Conservation (phyloP, 495 filamentous ascomycete species). For the Delitschia confertaspora region DNA sequence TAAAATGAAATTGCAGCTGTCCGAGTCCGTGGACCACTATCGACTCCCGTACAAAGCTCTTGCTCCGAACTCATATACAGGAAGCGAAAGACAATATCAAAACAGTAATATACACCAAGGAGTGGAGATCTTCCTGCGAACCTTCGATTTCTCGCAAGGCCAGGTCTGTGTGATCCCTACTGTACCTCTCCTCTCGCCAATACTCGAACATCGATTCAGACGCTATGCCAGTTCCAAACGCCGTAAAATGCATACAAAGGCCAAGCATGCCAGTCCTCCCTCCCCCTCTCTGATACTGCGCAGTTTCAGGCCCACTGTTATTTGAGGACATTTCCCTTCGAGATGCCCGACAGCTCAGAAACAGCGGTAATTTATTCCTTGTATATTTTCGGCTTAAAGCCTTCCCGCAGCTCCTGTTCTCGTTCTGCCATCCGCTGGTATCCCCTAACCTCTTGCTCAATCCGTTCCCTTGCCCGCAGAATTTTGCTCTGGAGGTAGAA, state of each 20-base stretch:
- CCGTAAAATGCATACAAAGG: constrained; percentile 4
- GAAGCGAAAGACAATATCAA: too few species aligned
- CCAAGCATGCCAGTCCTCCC: background rate
- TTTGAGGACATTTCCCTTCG: background rate
- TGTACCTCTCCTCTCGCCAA: too few species aligned
- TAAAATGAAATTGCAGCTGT: too few species aligned
- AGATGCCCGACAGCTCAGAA: background rate
- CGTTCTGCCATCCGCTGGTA: constrained; percentile 38
- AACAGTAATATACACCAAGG: too few species aligned
- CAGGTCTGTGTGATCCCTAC: too few species aligned
- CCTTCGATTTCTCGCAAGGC: too few species aligned
- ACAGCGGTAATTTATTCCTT: constrained; percentile 47
- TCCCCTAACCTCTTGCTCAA: constrained; percentile 66
- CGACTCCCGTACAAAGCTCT: too few species aligned
- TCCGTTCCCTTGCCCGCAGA: constrained; percentile 76
- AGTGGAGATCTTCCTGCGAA: too few species aligned
- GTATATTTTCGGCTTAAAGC: constrained; percentile 91
- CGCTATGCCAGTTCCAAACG: constrained; percentile 24
- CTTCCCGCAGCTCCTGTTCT: constrained; percentile 66
- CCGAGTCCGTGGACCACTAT: too few species aligned
- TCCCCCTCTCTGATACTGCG: too few species aligned
- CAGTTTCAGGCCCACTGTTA: too few species aligned
- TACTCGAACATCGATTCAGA: background rate
- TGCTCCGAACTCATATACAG: too few species aligned
- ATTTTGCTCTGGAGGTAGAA: constrained; percentile 99